Evolutionary conservation across 23 red algal genomes (phyloP).

Genomic region (Gracilaria gracilis): DNA sequence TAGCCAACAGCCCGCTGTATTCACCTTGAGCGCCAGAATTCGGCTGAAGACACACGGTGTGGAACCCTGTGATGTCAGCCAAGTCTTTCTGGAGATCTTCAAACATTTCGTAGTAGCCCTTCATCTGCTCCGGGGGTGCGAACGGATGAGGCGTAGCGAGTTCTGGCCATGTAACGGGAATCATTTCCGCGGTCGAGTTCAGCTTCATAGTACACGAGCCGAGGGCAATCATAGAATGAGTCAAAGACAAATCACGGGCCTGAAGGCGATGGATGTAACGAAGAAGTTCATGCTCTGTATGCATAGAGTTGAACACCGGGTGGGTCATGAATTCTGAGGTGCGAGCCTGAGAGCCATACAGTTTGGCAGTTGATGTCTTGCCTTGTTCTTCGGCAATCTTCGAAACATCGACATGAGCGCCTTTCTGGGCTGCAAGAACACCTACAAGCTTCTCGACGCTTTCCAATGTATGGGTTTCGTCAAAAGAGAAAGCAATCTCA

Average conservation of each 20-base stretch:
- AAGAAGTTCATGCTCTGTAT: constrained; percentile 98
- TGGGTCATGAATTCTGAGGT: constrained; percentile 92
- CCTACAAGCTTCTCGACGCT: constrained; percentile 70
- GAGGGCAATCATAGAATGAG: constrained; percentile 99
- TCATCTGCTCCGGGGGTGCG: constrained; percentile 92
- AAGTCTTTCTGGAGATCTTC: constrained; percentile 85
- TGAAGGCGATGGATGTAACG: constrained; percentile 93
- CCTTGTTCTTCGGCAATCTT: constrained; percentile 50
- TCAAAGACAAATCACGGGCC: constrained; percentile 86
- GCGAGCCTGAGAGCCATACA: constrained; percentile 66
- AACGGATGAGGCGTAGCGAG: constrained; percentile 93
- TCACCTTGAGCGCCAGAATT: constrained; percentile 99
- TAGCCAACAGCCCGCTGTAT: constrained; percentile 89
- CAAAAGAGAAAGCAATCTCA: constrained; percentile 89
- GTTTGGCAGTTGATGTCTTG: constrained; percentile 2
- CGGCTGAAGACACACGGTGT: constrained; percentile 93
- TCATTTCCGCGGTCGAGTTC: constrained; percentile 96
- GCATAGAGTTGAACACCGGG: constrained; percentile 94
- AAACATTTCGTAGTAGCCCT: constrained; percentile 93
- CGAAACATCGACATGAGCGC: constrained; percentile 32
- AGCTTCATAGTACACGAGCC: constrained; percentile 99
- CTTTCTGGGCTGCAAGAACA: constrained; percentile 68
- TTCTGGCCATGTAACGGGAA: constrained; percentile 97
- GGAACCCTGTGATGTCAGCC: constrained; percentile 95
- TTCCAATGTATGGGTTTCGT: constrained; percentile 87